Conservation (phyloP, 768 basidiomycete genomes). For the Rhodosporidiobolus sp. region DNA sequence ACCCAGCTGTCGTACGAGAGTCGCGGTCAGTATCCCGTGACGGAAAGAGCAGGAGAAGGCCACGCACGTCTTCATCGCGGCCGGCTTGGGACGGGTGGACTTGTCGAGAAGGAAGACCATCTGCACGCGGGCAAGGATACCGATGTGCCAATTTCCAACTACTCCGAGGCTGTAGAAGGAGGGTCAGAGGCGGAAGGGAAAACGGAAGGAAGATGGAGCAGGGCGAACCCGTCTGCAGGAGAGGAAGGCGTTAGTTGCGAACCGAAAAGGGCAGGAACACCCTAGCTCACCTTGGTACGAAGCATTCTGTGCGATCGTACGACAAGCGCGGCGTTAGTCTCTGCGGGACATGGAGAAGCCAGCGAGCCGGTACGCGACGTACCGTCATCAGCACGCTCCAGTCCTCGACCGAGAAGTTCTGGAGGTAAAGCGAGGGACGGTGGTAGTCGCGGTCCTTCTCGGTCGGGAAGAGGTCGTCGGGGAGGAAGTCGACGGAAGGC, state of each 20-base stretch:
- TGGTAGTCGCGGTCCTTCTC: constrained; percentile 50
- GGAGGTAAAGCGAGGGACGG: constrained; percentile 58
- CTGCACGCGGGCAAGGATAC: constrained; percentile 51
- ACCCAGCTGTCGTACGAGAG: constrained; percentile 61
- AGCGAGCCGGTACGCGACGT: too few relatives aligned
- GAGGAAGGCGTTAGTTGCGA: not conserved
- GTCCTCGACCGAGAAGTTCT: constrained; percentile 60
- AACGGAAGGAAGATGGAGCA: not conserved
- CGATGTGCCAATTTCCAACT: constrained; percentile 52
- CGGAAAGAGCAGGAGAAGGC: not conserved
- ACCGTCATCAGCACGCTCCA: constrained; percentile 56
- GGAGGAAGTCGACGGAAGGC: constrained; percentile 55
- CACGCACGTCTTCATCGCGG: constrained; percentile 30
- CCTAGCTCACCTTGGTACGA: constrained; percentile 48
- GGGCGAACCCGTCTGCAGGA: not conserved
- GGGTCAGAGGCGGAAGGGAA: too few relatives aligned
- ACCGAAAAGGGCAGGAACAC: constrained; percentile 40
- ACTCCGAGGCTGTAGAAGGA: constrained; percentile 18
- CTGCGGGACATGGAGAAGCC: too few relatives aligned
- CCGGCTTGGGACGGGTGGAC: constrained; percentile 53
- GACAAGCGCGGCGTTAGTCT: too few relatives aligned
- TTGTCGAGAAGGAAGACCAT: constrained; percentile 47
- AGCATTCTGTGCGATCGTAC: constrained; percentile 53
- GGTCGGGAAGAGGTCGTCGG: constrained; percentile 56
- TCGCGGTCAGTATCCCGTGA: not conserved